phyloP scores from a whole-genome alignment of 2,329 filamentous ascomycete species.

The Parascedosporium putredinis region DNA sequence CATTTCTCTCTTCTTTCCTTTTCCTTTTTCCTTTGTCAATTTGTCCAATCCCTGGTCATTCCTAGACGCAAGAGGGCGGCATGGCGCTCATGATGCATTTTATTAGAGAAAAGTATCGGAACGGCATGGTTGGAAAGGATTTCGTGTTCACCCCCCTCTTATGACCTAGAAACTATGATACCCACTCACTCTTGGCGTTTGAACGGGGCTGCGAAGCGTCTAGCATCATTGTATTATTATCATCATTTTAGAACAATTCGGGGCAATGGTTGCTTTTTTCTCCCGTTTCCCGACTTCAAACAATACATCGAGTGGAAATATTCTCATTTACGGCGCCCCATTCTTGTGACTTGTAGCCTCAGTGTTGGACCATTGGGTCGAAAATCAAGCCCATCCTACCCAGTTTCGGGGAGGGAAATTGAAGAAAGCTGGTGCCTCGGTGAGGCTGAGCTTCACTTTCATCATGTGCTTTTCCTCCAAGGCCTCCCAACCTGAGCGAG shows the following conservation, averaged over 20 bases:
- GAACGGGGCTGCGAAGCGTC: neutral
- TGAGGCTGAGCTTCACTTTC: neutral
- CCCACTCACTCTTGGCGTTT: neutral
- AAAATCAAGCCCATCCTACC: neutral
- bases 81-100: neutral
- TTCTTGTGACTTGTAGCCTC: neutral
- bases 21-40: neutral
- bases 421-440: too few relatives aligned
- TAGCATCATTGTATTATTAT: neutral
- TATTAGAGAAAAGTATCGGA: neutral
- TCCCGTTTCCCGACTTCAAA: too few relatives aligned
- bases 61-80: neutral
- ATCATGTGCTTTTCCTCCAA: too few relatives aligned
- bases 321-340: too few relatives aligned
- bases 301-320: too few relatives aligned
- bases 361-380: neutral
- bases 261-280: too few relatives aligned
- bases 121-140: constrained; percentile 1
- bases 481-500: too few relatives aligned
- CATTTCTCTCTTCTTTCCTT: neutral
- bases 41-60: too few relatives aligned
- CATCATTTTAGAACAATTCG: neutral
- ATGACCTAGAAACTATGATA: neutral
- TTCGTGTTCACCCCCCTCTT: neutral
- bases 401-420: too few relatives aligned